Percentiles rank a stretch among this genome's conserved stretches.
Conservation (phyloP, 345 rosid genomes). For the Odontarrhena argentea region DNA sequence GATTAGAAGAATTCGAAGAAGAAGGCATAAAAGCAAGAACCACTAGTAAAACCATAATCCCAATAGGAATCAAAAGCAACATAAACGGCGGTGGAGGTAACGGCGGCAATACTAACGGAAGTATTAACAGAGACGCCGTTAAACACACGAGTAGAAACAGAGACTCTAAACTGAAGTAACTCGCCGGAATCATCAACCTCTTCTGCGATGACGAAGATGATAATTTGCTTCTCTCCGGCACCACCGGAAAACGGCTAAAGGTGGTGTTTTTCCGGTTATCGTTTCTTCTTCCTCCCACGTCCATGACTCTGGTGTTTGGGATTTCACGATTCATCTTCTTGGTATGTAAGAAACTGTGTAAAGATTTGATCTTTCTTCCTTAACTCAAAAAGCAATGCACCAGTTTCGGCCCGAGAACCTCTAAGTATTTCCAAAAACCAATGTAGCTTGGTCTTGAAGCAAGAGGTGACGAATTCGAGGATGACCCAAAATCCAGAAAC, state of each 20-base stretch:
- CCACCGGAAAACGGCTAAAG: slow-evolving; percentile 6
- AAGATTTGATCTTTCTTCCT: slow-evolving; percentile 10
- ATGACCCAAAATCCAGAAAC: slow-evolving; percentile 15
- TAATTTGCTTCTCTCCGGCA: slow-evolving; percentile 30
- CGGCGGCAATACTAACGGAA: slow-evolving; percentile 77
- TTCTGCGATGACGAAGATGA: slow-evolving; percentile 35
- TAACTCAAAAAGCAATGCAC: background rate
- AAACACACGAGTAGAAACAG: slow-evolving; percentile 55
- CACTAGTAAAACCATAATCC: slow-evolving; percentile 62
- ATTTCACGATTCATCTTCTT: slow-evolving; percentile 28
- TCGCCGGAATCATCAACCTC: slow-evolving; percentile 45
- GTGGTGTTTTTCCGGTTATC: slow-evolving; percentile 21
- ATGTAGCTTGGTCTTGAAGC: slow-evolving; percentile 26
- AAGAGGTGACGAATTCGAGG: slow-evolving; percentile 3
- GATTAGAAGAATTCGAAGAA: slow-evolving; percentile 34
- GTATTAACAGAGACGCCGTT: slow-evolving; percentile 66
- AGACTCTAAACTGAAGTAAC: slow-evolving; percentile 63
- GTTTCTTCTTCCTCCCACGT: slow-evolving; percentile 13
- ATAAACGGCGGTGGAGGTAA: slow-evolving; percentile 87
- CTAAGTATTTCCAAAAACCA: background rate
- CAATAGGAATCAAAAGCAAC: slow-evolving; percentile 75
- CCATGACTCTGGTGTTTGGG: slow-evolving; percentile 23
- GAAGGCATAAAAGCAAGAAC: slow-evolving; percentile 73
- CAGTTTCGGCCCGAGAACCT: background rate
- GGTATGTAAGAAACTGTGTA: background rate